Evolutionary conservation across 2,329 filamentous ascomycete genomes (phyloP), one percentile per base, ranked within the genome.

Genomic region (Cladosporium halotolerans): DNA sequence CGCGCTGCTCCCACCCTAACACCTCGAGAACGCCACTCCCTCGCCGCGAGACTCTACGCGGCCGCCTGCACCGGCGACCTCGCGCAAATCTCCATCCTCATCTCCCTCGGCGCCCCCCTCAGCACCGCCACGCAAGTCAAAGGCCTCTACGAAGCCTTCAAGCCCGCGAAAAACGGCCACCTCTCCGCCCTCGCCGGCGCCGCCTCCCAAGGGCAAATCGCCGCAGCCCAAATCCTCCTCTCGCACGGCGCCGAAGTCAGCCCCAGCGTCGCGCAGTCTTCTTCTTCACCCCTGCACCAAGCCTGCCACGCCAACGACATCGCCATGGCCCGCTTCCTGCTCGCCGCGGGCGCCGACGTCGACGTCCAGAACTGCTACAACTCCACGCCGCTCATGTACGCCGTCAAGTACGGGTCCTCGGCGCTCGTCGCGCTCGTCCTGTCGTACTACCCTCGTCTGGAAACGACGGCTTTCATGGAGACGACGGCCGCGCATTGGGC

Each of bases 151-250:
- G 62, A 67, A 48, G 56, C 60, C 9, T 68, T 68, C 60, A 67
- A 64, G 51, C 66, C 66, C 9, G 62, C 66, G 34, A 68, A 68
- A 43, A 50, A 61, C 3, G 66, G 66, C 32, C 57, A 59, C 18
- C 61, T 68, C 9, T 66, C 63, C 4, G 60, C 65, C 9, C 58
- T 67, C 4, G 66, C 66, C 14, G 66, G 65, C n/a, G 66, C 66
- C 31, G 63, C 63, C 9, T 54, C 59, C 1, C 52, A 65, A 36
- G 58, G 63, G 32, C 65, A 68, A 40, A 39, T 60, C 13, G 58
- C 57, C 23, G 59, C 60, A 2, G 65, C 60, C 13, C 53, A 63
- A 40, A 55, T 64, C 11, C 57, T 68, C 14, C 53, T 68, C 9
- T 55, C 63, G 3, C 54, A 59, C 31, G 64, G 65, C 40, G 66